These are phyloP conservation scores for Venturia oleaginea DNA, from an alignment of 2,329 filamentous ascomycete genomes.

Conservation along the genomic window DNA sequence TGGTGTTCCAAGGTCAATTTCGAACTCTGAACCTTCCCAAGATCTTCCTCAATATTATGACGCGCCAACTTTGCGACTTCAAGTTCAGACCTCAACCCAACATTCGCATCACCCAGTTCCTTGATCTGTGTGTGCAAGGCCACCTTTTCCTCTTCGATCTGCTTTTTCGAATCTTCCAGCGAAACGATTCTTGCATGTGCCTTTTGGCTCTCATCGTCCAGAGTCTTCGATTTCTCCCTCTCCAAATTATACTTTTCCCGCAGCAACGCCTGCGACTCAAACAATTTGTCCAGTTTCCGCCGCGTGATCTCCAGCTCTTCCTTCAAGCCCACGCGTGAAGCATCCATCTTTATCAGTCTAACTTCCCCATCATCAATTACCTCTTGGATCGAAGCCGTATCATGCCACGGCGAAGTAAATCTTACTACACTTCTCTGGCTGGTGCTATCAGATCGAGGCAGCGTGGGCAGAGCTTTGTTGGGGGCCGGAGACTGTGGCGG, in stretches of 20 bases:
- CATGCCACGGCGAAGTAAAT: neutral
- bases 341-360: conserved; percentile 8
- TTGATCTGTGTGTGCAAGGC: neutral
- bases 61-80: neutral
- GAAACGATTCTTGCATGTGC: conserved; percentile 5
- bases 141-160: conserved; percentile 8
- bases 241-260: conserved; percentile 9
- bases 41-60: neutral
- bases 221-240: conserved; percentile 6
- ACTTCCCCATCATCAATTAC: neutral
- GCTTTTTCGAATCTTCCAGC: conserved; percentile 2
- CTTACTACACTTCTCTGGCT: neutral
- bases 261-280: conserved; percentile 10
- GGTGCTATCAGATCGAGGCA: neutral
- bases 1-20: conserved; percentile 9
- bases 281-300: conserved; percentile 4
- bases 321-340: neutral
- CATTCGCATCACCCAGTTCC: conserved; percentile 5
- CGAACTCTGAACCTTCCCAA: neutral
- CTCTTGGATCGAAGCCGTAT: neutral
- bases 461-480: neutral
- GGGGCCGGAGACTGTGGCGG: neutral
- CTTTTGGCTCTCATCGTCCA: neutral
- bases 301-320: conserved; percentile 9
- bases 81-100: neutral